phyloP scores from a whole-genome alignment of 169 alveolate genomes.

The Eimeria maxima region DNA sequence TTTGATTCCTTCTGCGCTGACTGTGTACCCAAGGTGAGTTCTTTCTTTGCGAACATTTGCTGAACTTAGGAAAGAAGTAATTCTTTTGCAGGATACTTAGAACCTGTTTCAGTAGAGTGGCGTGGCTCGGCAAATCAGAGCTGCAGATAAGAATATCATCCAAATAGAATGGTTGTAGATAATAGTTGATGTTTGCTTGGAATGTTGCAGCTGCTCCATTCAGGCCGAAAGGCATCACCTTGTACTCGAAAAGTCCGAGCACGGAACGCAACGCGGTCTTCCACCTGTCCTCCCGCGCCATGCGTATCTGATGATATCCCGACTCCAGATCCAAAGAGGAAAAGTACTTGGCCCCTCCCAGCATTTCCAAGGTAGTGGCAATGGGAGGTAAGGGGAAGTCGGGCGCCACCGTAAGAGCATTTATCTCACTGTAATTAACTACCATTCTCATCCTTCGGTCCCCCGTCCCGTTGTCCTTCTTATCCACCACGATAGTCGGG shows the following conservation, averaged over 20 bases:
- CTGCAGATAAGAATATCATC: background rate
- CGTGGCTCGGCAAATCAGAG: background rate
- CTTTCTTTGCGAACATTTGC: background rate
- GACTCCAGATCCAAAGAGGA: background rate
- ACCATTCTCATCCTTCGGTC: too few species aligned
- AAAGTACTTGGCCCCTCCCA: too few species aligned
- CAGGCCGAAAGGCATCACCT: slow-evolving; percentile 32
- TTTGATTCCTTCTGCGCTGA: background rate
- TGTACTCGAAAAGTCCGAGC: background rate
- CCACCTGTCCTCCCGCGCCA: background rate
- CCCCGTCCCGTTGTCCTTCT: too few species aligned
- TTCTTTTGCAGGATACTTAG: background rate
- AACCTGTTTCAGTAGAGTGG: background rate
- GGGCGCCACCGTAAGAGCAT: background rate
- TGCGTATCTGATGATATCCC: background rate
- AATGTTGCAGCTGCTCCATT: slow-evolving; percentile 10
- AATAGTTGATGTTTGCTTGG: background rate
- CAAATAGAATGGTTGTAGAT: background rate
- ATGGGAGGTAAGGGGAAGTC: too few species aligned
- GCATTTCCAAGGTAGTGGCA: too few species aligned
- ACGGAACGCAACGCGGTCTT: background rate
- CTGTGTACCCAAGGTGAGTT: background rate
- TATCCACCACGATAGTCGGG: too few species aligned
- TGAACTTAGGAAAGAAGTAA: background rate
- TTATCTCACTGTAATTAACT: too few species aligned